These are phyloP conservation scores for Kuraishia hungarica DNA, from an alignment of 805 yeast genomes.

Conservation along the genomic window DNA sequence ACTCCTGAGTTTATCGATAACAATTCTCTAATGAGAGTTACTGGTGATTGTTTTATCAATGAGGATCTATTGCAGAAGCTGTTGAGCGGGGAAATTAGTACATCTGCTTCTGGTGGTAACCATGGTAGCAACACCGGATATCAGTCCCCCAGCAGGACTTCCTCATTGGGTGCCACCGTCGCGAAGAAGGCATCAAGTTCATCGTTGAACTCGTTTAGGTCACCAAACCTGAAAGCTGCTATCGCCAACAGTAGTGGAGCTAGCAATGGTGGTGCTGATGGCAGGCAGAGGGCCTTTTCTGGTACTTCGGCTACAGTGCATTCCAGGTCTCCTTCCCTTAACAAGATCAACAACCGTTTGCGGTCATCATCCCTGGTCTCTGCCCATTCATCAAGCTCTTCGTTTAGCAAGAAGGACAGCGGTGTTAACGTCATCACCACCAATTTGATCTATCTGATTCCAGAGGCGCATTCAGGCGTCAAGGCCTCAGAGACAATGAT, in stretches of 20 bases:
- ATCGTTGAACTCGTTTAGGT: slow-evolving; percentile 11
- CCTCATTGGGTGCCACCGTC: slow-evolving; percentile 13
- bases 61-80: slow-evolving; percentile 18
- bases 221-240: background rate
- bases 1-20: slow-evolving; percentile 46
- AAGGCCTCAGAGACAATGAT: slow-evolving; percentile 66
- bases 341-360: background rate
- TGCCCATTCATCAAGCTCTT: slow-evolving; percentile 15
- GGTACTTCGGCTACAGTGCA: background rate
- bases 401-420: slow-evolving; percentile 8
- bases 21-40: slow-evolving; percentile 45
- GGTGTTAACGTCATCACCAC: slow-evolving; percentile 16
- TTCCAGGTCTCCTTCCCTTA: slow-evolving; percentile 5
- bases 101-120: background rate
- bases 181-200: slow-evolving; percentile 19
- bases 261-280: background rate
- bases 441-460: slow-evolving; percentile 35
- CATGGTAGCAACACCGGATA: background rate
- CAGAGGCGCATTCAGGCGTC: slow-evolving; percentile 66
- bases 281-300: background rate
- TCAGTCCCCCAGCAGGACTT: slow-evolving; percentile 12
- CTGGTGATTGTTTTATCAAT: slow-evolving; percentile 46
- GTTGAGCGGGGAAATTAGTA: background rate
- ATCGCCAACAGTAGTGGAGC: background rate
- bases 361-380: slow-evolving; percentile 14